Evolutionary conservation across 768 basidiomycete species (phyloP).

Genomic region (Lyophyllum shimeji): DNA sequence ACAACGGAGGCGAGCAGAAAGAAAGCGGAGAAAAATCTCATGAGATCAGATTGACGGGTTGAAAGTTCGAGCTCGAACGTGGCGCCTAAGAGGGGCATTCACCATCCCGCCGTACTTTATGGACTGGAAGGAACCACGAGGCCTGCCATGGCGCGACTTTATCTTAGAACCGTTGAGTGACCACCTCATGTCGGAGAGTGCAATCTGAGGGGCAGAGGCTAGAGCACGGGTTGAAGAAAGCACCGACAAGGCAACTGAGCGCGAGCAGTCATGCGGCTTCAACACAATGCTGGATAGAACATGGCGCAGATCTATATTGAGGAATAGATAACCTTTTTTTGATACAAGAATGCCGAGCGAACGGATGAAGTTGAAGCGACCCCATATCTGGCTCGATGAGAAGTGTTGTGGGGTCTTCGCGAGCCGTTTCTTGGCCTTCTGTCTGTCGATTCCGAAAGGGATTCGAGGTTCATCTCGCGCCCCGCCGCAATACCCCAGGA

Average conservation of each 20-base stretch:
- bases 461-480: background rate
- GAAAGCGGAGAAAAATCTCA: slow-evolving; percentile 10
- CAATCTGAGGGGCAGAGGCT: too few species aligned
- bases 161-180: background rate
- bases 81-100: background rate
- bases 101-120: background rate
- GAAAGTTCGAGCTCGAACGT: background rate
- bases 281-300: background rate
- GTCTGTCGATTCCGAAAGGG: background rate
- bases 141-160: background rate
- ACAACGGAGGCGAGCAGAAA: slow-evolving; percentile 1
- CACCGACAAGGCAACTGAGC: too few species aligned
- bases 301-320: background rate
- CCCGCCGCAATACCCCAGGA: background rate
- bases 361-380: background rate
- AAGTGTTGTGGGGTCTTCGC: background rate
- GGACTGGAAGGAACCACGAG: background rate
- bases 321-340: background rate
- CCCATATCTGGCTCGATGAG: background rate
- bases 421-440: background rate
- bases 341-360: background rate
- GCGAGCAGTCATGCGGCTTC: background rate
- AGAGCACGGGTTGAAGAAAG: too few species aligned
- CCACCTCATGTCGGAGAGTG: too few species aligned
- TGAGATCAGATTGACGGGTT: background rate